These are phyloP conservation scores for Pholiota microspora DNA, from an alignment of 768 basidiomycete genomes.

Conservation along the genomic window DNA sequence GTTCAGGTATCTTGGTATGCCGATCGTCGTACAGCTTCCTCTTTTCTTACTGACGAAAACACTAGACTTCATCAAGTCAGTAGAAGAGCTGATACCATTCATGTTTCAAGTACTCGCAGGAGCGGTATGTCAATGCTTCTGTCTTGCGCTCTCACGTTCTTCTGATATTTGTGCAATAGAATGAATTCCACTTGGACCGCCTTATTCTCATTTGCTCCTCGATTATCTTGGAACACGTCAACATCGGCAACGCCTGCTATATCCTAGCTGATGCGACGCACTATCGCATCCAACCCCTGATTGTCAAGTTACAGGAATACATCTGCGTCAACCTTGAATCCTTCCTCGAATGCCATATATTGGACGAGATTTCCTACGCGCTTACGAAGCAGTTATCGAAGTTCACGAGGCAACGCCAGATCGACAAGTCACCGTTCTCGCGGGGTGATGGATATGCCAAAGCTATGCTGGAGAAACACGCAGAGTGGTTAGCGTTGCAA, in stretches of 20 bases:
- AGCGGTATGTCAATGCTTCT: slow-evolving; percentile 50
- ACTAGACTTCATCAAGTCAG: slow-evolving; percentile 60
- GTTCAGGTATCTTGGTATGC: slow-evolving; percentile 70
- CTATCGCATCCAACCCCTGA: slow-evolving; percentile 68
- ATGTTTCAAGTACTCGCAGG: slow-evolving; percentile 84
- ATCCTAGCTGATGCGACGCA: slow-evolving; percentile 81
- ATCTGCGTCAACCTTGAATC: slow-evolving; percentile 84
- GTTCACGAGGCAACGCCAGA: slow-evolving; percentile 59
- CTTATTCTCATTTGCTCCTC: slow-evolving; percentile 81
- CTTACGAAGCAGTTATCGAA: slow-evolving; percentile 66
- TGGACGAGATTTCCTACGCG: slow-evolving; percentile 69
- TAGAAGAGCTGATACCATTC: slow-evolving; percentile 81
- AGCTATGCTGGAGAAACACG: slow-evolving; percentile 56
- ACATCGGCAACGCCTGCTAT: slow-evolving; percentile 73
- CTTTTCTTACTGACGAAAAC: slow-evolving; percentile 4
- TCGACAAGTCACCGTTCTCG: slow-evolving; percentile 61
- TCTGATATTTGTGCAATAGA: slow-evolving; percentile 40
- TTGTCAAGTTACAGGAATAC: slow-evolving; percentile 72
- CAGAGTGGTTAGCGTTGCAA: slow-evolving; percentile 67
- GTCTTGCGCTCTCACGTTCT: background rate
- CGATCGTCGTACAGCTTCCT: background rate
- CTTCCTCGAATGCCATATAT: slow-evolving; percentile 74
- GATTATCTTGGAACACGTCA: slow-evolving; percentile 65
- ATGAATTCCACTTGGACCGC: slow-evolving; percentile 85
- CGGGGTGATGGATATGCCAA: slow-evolving; percentile 53